Percentiles rank a stretch among this genome's conserved stretches.
These are phyloP conservation scores for Aspergillus haitiensis DNA, from an alignment of 495 filamentous ascomycete genomes.

Conservation along the genomic window DNA sequence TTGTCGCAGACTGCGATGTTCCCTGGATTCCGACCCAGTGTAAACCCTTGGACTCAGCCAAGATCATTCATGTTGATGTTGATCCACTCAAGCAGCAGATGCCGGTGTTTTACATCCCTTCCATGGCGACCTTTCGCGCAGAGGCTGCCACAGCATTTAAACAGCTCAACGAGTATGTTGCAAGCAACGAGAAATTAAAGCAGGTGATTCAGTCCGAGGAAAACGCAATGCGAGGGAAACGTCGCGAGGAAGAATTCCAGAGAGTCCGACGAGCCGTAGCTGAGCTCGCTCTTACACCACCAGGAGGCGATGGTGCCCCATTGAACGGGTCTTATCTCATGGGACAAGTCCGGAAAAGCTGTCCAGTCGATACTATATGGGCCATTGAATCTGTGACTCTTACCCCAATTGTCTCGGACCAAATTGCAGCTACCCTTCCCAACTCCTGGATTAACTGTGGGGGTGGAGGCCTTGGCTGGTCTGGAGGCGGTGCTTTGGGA, in stretches of 20 bases:
- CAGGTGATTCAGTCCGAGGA: constrained; percentile 47
- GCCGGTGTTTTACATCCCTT: constrained; percentile 76
- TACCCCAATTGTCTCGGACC: constrained; percentile 74
- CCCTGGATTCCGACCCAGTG: constrained; percentile 69
- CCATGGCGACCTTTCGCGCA: constrained; percentile 72
- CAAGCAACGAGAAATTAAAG: constrained; percentile 43
- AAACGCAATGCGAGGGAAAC: constrained; percentile 52
- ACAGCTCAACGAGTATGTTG: constrained; percentile 65
- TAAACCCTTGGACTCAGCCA: constrained; percentile 55
- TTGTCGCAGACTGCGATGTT: constrained; percentile 84
- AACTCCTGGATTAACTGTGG: constrained; percentile 93
- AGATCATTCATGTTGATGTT: constrained; percentile 80
- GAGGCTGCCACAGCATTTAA: constrained; percentile 69
- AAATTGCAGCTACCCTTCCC: constrained; percentile 71
- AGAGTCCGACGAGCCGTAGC: constrained; percentile 60
- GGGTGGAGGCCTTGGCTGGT: constrained; percentile 92
- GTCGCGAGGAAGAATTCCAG: constrained; percentile 59
- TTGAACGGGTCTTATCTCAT: constrained; percentile 73
- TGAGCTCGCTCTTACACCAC: constrained; percentile 52
- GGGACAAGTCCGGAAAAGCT: constrained; percentile 58
- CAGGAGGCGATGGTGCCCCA: constrained; percentile 55
- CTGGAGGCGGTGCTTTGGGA: constrained; percentile 83
- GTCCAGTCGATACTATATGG: constrained; percentile 78
- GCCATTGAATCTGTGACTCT: constrained; percentile 88
- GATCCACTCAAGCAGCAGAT: constrained; percentile 89